Evolutionary conservation across 2,329 filamentous ascomycete species (phyloP).

Genomic region (Aspergillus aculeatus): DNA sequence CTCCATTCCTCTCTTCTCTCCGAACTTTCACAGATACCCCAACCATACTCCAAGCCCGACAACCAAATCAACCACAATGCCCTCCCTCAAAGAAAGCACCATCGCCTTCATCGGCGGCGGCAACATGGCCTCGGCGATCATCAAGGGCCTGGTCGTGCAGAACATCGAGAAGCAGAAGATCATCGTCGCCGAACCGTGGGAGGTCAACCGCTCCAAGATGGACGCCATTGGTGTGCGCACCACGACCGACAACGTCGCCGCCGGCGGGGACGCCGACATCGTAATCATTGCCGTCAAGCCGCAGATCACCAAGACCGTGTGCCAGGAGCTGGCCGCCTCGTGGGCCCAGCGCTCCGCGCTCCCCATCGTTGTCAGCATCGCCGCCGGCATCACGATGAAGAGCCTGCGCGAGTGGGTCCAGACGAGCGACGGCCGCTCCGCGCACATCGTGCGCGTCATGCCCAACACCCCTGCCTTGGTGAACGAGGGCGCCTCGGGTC

Average conservation of each 20-base stretch:
- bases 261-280: slow-evolving; percentile 29
- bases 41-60: background rate
- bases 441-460: slow-evolving; percentile 37
- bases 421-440: slow-evolving; percentile 24
- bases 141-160: slow-evolving; percentile 31
- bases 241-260: slow-evolving; percentile 31
- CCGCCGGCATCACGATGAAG: slow-evolving; percentile 34
- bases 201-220: slow-evolving; percentile 36
- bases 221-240: slow-evolving; percentile 30
- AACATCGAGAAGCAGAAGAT: slow-evolving; percentile 33
- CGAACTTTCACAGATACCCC: background rate
- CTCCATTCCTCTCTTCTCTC: background rate
- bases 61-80: slow-evolving; percentile 5
- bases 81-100: slow-evolving; percentile 33
- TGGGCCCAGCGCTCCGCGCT: slow-evolving; percentile 26
- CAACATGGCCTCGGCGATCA: slow-evolving; percentile 40
- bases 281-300: slow-evolving; percentile 38
- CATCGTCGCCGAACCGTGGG: slow-evolving; percentile 37
- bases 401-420: slow-evolving; percentile 31
- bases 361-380: slow-evolving; percentile 36
- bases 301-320: slow-evolving; percentile 33
- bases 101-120: slow-evolving; percentile 39
- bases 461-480: slow-evolving; percentile 37
- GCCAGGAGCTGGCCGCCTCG: slow-evolving; percentile 30
- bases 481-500: slow-evolving; percentile 33